phyloP scores from a whole-genome alignment of 805 yeast species.

The Zygosaccharomyces rouxii region DNA sequence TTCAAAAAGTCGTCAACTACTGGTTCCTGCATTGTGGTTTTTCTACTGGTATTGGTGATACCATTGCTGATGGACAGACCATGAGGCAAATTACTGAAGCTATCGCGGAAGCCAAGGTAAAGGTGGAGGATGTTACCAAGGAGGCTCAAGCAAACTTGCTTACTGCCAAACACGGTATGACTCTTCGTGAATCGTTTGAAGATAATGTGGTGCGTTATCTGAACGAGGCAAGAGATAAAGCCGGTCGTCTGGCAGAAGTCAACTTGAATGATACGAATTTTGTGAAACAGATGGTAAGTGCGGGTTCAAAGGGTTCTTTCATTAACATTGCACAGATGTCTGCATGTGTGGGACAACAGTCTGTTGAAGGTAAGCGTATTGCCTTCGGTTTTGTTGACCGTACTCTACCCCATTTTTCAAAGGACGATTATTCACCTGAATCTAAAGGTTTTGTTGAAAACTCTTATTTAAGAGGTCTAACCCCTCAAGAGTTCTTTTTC shows the following conservation, averaged over 20 bases:
- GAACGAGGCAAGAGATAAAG: slow-evolving; percentile 98
- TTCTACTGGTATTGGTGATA: slow-evolving; percentile 99
- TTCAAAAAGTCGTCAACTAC: slow-evolving; percentile 92
- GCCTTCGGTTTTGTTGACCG: slow-evolving; percentile 96
- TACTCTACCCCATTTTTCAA: slow-evolving; percentile 94
- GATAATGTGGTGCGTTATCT: slow-evolving; percentile 92
- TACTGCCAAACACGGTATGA: slow-evolving; percentile 99
- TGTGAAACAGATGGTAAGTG: slow-evolving; percentile 98
- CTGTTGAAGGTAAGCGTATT: slow-evolving; percentile 99
- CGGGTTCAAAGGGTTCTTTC: slow-evolving; percentile 99
- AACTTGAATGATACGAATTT: slow-evolving; percentile 90
- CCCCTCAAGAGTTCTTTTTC: slow-evolving; percentile 98
- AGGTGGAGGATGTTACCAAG: slow-evolving; percentile 88
- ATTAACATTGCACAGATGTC: slow-evolving; percentile 99
- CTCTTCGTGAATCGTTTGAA: slow-evolving; percentile 95
- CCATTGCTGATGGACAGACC: slow-evolving; percentile 96
- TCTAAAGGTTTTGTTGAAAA: slow-evolving; percentile 97
- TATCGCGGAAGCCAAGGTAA: slow-evolving; percentile 84
- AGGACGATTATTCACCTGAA: slow-evolving; percentile 98
- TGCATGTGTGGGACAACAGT: slow-evolving; percentile 99
- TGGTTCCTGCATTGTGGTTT: slow-evolving; percentile 97
- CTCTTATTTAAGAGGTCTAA: slow-evolving; percentile 92
- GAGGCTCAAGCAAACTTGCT: slow-evolving; percentile 87
- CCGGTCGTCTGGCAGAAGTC: slow-evolving; percentile 98
- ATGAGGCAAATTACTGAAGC: slow-evolving; percentile 92